Base-by-base conservation (phyloP, 495 filamentous ascomycete species). In the Penicillium antarcticum region DNA sequence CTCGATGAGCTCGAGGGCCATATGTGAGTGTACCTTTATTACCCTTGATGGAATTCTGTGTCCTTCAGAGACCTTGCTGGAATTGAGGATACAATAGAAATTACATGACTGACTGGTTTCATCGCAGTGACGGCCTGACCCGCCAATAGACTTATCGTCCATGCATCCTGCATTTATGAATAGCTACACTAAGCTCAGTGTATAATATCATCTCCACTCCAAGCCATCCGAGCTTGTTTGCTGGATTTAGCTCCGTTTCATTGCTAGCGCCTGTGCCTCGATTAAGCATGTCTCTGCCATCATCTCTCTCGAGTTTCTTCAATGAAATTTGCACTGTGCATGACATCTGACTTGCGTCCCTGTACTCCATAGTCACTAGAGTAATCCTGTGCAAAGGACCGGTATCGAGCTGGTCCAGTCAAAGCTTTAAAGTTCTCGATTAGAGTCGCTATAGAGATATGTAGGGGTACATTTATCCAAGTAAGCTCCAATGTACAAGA, bases 1-100 rank as follows among this genome's bases (percentile, higher is more conserved):
- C 80, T 96, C 52, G 73, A 94, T 66, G 83, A 91, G 68, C 80
- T 96, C 29, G 85, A 91, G 57, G 78, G 85, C 60, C 86, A 94
- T 77, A 88, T 97, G 88, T 94, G 75, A 62, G 85, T 74, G 33
- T 13, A 26, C 14, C 24, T 31, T 13, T 16, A 36, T 4, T 31
- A 44, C 29, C 16, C 16, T 23, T 24, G 21, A 23, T 3, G 2
- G 21, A 5, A 23, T 23, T 16, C 39, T n/a, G n/a, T n/a, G n/a
- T n/a, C n/a, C n/a, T n/a, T n/a, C n/a, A n/a, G n/a, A n/a, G n/a
- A n/a, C n/a, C 13, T 29, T 7, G 29, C 8, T 39, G 12, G 16
- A 12, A 5, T 37, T 35, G 10, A 32, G 0, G n/a, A 12, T 36
- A 11, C 16, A 29, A 14, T 23, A 7, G 24, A 5, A 46, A 48